Conservation (phyloP, 164 flowering plant genomes). For the Sedum album region DNA sequence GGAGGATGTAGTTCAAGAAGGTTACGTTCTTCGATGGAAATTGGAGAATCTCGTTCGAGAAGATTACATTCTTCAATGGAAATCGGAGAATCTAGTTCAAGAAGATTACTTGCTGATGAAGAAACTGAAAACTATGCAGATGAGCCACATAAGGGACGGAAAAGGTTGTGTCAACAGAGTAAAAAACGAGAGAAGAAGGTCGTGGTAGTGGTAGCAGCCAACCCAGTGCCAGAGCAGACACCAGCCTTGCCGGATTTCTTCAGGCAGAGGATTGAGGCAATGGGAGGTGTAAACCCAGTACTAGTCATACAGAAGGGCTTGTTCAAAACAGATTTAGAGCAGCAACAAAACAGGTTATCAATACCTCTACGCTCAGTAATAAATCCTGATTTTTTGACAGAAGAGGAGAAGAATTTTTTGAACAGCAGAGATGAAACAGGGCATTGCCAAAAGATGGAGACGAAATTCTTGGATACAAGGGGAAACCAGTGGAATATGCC, state of each 20-base stretch:
- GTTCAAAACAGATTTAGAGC: background rate
- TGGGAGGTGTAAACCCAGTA: background rate
- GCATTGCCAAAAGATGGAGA: too few relatives aligned
- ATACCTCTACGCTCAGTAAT: background rate
- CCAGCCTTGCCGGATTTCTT: background rate
- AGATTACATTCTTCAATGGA: too few relatives aligned
- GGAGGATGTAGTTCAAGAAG: background rate
- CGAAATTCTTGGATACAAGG: background rate
- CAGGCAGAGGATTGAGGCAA: background rate
- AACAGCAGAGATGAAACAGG: background rate
- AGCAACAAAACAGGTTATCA: background rate
- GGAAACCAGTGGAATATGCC: background rate
- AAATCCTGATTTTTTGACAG: background rate
- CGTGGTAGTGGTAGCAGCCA: background rate
- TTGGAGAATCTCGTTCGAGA: too few relatives aligned
- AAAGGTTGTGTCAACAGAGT: background rate
- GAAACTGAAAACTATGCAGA: background rate
- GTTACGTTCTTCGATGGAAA: too few relatives aligned
- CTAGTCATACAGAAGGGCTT: background rate
- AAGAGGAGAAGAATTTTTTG: background rate
- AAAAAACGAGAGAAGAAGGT: background rate
- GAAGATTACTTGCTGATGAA: slow-evolving; percentile 1
- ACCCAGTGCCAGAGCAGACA: background rate
- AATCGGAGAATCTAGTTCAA: too few relatives aligned
- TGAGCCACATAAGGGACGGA: background rate